A percentile compares a stretch with the other conserved stretches of the same genome.
These are phyloP conservation scores for Globisporangium cederbergense DNA, from an alignment of 352 stramenopile genomes.

Conservation along the genomic window DNA sequence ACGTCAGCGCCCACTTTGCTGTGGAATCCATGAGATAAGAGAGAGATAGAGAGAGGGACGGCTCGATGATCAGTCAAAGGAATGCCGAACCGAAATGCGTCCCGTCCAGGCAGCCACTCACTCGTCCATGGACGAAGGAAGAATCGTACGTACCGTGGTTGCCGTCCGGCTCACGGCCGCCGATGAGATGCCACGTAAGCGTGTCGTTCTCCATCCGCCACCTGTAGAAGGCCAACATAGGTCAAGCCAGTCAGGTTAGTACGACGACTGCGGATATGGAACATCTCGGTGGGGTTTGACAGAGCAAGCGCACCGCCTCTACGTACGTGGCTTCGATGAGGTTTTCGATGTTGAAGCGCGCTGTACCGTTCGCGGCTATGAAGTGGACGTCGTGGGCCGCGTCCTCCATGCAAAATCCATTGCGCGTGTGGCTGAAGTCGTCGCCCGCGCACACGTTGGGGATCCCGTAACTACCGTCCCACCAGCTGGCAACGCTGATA, in stretches of 20 bases:
- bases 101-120: neutral
- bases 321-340: constrained; percentile 57
- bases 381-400: constrained; percentile 30
- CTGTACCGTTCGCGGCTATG: constrained; percentile 38
- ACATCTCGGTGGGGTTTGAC: too few species aligned
- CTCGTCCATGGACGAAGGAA: neutral
- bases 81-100: neutral
- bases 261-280: too few species aligned
- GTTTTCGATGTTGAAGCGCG: constrained; percentile 76
- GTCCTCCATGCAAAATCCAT: constrained; percentile 63
- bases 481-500: constrained; percentile 78
- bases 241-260: neutral
- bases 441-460: constrained; percentile 75
- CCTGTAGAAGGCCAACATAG: constrained; percentile 12
- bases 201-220: constrained; percentile 36
- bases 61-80: neutral
- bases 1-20: constrained; percentile 74
- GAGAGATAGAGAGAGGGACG: neutral
- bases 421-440: constrained; percentile 31
- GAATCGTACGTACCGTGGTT: constrained; percentile 51
- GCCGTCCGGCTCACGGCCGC: constrained; percentile 38
- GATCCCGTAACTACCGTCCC: constrained; percentile 68
- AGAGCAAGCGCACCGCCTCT: neutral
- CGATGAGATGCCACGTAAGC: constrained; percentile 64
- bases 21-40: neutral